Evolutionary conservation across 345 rosid species (phyloP), one percentile per base, ranked within the genome.

Genomic region (Crucihimalaya himalaica): DNA sequence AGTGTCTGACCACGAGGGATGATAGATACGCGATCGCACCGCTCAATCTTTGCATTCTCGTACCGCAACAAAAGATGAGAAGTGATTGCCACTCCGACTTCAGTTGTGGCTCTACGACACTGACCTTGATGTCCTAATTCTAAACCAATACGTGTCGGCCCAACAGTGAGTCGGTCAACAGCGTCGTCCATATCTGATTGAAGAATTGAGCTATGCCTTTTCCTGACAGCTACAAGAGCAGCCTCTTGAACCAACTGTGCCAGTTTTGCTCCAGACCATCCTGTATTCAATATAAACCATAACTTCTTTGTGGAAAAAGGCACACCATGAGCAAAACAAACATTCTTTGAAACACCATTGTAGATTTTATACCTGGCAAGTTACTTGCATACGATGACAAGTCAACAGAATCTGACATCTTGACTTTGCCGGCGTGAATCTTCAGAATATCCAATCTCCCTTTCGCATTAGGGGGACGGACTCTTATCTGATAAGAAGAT

Each of bases 161-260:
- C 98, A n/a, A 93, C 89, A 25, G 98, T 93, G 54, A 90, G 98
- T 75, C 97, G 78, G 80, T 90, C 98, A 73, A 90, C 96, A 60
- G 98, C 98, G 15, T 87, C 91, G 39, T 90, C 93, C 96, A 93
- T 79, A 81, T 93, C 97, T 18, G 96, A 83, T 54, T 79, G 88
- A 76, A 87, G 85, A 81, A 93, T 83, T 37, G 93, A 85, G 42
- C 64, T 76, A 68, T 93, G 93, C 67, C 82, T 84, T 80, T 87
- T 90, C 78, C 96, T 89, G 71, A 90, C 97, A 43, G 98, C 98
- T 39, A 93, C 97, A 50, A 93, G 92, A 66, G 98, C 98, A 80
- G 97, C 93, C 76, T 90, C 98, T 80, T 89, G 97, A 76, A 90
- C 85, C 66, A 93, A 83, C 83, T 89, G 98, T 68, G 98, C 93